These are phyloP conservation scores for Mycena pura DNA, from an alignment of 768 basidiomycete species.

Conservation along the genomic window DNA sequence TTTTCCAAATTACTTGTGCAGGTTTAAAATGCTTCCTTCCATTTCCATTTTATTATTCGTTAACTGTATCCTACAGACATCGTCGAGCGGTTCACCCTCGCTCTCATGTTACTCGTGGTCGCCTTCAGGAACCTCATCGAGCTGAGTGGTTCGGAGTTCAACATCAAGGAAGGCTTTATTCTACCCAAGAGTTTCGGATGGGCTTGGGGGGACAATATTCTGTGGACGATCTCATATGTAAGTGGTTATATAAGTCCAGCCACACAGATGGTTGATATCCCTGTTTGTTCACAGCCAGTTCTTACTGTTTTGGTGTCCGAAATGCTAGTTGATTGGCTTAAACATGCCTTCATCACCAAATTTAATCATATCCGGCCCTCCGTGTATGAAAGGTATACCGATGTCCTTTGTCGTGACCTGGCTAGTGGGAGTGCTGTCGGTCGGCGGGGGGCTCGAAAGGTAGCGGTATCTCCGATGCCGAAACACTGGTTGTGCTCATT, in stretches of 20 bases:
- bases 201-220: conserved; percentile 77
- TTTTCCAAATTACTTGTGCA: conserved; percentile 98
- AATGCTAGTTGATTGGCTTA: conserved; percentile 96
- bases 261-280: background rate
- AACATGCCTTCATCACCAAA: conserved; percentile 99
- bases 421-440: conserved; percentile 79
- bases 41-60: background rate
- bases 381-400: conserved; percentile 94
- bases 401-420: conserved; percentile 94
- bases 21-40: conserved; percentile 57
- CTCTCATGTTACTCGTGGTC: conserved; percentile 89
- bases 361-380: conserved; percentile 98
- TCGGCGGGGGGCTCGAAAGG: conserved; percentile 74
- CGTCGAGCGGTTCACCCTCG: conserved; percentile 93
- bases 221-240: conserved; percentile 92
- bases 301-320: conserved; percentile 90
- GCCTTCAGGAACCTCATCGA: conserved; percentile 96
- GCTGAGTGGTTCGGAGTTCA: conserved; percentile 87
- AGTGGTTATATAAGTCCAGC: conserved; percentile 33
- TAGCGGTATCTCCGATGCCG: conserved; percentile 33
- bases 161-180: conserved; percentile 73
- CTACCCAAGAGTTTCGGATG: conserved; percentile 87
- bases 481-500: conserved; percentile 4
- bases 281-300: conserved; percentile 69
- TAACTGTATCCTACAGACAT: conserved; percentile 66